Conservation (phyloP, 768 basidiomycete species). For the Neoboletus subvelutipes region DNA sequence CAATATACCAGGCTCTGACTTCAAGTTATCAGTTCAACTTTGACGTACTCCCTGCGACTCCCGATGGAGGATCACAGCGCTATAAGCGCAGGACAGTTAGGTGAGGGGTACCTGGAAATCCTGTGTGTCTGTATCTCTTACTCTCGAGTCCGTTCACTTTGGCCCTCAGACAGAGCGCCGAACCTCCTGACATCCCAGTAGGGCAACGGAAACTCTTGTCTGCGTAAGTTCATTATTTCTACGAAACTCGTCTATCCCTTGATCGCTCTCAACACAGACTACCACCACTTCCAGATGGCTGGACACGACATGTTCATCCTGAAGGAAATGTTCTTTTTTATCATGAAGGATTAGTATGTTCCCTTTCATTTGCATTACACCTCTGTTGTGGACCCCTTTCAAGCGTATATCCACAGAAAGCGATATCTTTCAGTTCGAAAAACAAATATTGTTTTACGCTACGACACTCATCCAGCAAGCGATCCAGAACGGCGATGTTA, state of each 20-base stretch:
- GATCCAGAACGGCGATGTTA: no score
- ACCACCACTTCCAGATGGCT: background rate
- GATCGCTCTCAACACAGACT: background rate
- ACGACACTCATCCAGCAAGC: no score
- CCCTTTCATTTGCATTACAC: background rate
- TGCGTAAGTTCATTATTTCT: constrained; percentile 1
- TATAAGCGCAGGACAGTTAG: no score
- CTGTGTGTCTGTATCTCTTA: background rate
- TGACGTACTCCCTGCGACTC: no score
- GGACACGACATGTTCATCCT: constrained; percentile 14
- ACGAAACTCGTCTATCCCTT: no score
- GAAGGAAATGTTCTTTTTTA: constrained; percentile 14
- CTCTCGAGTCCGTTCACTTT: no score
- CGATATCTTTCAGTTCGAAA: no score
- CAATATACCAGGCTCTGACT: no score
- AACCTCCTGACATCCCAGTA: background rate
- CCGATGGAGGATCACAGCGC: no score
- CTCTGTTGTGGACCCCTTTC: background rate
- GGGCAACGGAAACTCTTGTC: constrained; percentile 8
- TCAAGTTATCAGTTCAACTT: no score
- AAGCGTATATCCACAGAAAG: constrained; percentile 17
- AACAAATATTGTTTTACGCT: no score
- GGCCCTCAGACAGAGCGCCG: background rate
- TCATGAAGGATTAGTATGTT: no score
- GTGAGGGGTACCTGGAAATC: background rate